Percentiles rank a stretch among this genome's conserved stretches.
Evolutionary conservation across 257 asterid genomes (phyloP).

Genomic region (Solanum rostratum): DNA sequence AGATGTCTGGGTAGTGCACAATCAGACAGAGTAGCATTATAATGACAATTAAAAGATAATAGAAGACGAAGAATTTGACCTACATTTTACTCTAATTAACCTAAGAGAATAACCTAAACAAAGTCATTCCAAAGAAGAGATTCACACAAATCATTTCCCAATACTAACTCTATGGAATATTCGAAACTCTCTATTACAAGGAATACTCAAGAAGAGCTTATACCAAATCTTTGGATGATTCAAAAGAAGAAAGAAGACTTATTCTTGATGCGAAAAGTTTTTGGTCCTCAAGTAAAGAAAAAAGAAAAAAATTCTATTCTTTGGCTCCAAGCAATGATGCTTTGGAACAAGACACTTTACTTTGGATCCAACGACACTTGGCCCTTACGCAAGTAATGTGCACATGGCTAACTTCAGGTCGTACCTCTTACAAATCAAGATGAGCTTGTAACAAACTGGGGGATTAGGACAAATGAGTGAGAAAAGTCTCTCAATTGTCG

Average conservation of each 20-base stretch:
- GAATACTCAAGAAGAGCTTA: not conserved
- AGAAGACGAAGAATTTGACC: not conserved
- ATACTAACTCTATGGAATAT: not conserved
- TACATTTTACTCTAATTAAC: not conserved
- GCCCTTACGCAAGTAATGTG: no score
- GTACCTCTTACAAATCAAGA: no score
- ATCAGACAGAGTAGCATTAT: not conserved
- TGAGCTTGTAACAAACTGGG: not conserved
- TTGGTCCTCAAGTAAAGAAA: not conserved
- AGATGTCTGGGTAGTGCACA: not conserved
- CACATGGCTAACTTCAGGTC: no score
- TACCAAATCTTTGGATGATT: not conserved
- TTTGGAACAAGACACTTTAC: no score
- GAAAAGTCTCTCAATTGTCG: no score
- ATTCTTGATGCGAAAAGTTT: not conserved
- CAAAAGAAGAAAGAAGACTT: not conserved
- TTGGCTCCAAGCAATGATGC: not conserved
- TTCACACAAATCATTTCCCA: not conserved
- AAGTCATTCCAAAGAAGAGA: not conserved
- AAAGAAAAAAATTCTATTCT: not conserved
- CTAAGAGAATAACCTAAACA: not conserved
- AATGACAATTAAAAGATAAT: not conserved
- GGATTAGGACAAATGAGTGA: no score
- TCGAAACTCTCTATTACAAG: not conserved
- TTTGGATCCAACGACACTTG: no score